Base-by-base conservation (phyloP, 2,329 filamentous ascomycete species). In the Bimuria novae-zelandiae region DNA sequence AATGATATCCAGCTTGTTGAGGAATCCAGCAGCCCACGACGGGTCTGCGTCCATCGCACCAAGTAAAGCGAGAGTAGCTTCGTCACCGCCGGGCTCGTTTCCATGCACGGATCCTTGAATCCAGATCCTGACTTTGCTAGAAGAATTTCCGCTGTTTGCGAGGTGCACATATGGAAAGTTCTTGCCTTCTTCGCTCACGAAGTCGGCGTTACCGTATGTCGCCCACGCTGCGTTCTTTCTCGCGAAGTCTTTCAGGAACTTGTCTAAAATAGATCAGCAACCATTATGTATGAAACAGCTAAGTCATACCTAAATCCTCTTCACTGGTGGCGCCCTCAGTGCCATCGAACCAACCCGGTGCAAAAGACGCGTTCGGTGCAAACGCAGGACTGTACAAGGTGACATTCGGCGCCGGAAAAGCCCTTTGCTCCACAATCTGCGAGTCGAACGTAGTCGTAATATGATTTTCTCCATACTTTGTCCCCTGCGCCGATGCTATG, bases 21-120 rank as follows among this genome's bases (percentile, higher is more conserved):
- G 62, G 16, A 75, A 63, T 3, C 54, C 57, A 5, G 62, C 52
- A 4, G 71, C 64, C 69, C 67, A 74, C 2, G 59, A 53, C 22
- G 64, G 63, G 42, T 75, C 64, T 8, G 62, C 61, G 50, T 69
- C 62, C 56, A 75, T 63, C 19, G 68, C 69, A 7, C 72, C 73
- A 0, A 75, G 62, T 1, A 75, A 54, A 0, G 73, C 72, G 8
- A 73, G 59, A 10, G 67, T 59, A 0, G 71, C 68, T 51, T 74
- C 68, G 43, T 75, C 71, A 7, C 70, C 73, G 7, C 68, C 72
- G 6, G 73, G 71, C 51, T 75, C 73, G 44, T 75, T 72, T 3
- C 73, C 72, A 32, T 75, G 73, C 1, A 73, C 66, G 11, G 58
- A 67, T 7, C 65, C 71, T 49, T 75, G 73, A 4, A 75, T 64